These are phyloP conservation scores for Phaffomyces antillensis DNA, from an alignment of 805 yeast species.

Conservation along the genomic window DNA sequence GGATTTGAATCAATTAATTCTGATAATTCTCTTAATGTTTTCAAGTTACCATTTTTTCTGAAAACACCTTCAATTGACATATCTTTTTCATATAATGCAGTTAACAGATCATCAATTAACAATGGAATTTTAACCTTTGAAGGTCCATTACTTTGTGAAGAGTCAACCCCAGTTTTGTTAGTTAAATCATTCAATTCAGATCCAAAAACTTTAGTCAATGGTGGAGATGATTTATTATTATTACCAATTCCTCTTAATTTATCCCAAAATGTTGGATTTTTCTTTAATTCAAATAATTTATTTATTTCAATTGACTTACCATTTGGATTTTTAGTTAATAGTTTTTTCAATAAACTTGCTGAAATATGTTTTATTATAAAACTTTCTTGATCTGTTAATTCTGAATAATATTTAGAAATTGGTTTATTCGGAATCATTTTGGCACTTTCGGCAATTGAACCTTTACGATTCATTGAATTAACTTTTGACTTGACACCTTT, in stretches of 20 bases:
- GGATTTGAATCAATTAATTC: constrained; percentile 72
- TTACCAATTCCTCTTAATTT: constrained; percentile 25
- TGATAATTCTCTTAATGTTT: constrained; percentile 65
- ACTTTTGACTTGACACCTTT: constrained; percentile 17
- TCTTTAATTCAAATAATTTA: constrained; percentile 26
- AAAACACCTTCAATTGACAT: constrained; percentile 95
- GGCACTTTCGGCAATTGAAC: constrained; percentile 7
- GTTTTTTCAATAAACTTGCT: constrained; percentile 39
- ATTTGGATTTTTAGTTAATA: constrained; percentile 22
- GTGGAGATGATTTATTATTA: constrained; percentile 11
- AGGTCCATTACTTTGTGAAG: constrained; percentile 81
- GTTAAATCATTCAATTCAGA: constrained; percentile 64
- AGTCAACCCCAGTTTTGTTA: constrained; percentile 67
- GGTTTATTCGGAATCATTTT: constrained; percentile 2
- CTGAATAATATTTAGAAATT: constrained; percentile 52
- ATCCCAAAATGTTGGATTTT: constrained; percentile 38
- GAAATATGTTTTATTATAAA: constrained; percentile 53
- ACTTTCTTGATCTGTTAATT: constrained; percentile 51
- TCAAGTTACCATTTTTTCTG: constrained; percentile 92
- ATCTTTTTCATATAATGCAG: constrained; percentile 81
- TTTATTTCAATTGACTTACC: constrained; percentile 31
- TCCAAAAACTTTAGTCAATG: constrained; percentile 58
- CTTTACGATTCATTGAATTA: constrained; percentile 12
- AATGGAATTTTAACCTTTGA: constrained; percentile 74
- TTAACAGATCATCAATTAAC: constrained; percentile 77